Conservation (phyloP, 177 flowering plant genomes). For the Vitis hybrid region DNA sequence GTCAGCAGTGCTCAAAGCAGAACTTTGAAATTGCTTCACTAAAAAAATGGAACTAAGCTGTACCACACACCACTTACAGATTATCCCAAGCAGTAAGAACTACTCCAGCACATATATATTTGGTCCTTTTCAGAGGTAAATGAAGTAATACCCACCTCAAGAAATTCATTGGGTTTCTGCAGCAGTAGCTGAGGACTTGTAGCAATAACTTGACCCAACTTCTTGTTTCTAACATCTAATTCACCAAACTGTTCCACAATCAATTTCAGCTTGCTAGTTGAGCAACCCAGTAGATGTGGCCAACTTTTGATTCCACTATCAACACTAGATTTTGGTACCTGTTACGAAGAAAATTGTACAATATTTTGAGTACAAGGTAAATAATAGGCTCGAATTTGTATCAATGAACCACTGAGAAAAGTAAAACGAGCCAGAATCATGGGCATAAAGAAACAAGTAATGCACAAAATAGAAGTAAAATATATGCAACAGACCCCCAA, state of each 20-base stretch:
- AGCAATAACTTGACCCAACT: slow-evolving; percentile 65
- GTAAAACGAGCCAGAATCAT: not conserved
- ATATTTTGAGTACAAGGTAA: not conserved
- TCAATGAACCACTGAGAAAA: not conserved
- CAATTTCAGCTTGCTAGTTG: slow-evolving; percentile 62
- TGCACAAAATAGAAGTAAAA: too few relatives aligned
- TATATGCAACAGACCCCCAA: too few relatives aligned
- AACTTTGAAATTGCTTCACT: too few relatives aligned
- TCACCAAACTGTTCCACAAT: slow-evolving; percentile 58
- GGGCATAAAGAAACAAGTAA: too few relatives aligned
- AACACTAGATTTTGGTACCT: slow-evolving; percentile 61
- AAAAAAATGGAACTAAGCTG: too few relatives aligned
- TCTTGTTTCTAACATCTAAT: slow-evolving; percentile 55
- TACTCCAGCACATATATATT: too few relatives aligned
- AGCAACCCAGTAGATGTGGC: slow-evolving; percentile 83
- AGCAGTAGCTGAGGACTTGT: slow-evolving; percentile 82
- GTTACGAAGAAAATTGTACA: not conserved
- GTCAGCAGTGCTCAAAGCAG: too few relatives aligned
- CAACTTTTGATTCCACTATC: slow-evolving; percentile 63
- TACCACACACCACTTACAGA: too few relatives aligned
- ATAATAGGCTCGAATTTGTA: not conserved
- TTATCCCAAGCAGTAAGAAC: too few relatives aligned
- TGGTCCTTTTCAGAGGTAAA: too few relatives aligned
- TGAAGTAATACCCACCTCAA: slow-evolving; percentile 40
- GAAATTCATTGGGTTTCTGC: slow-evolving; percentile 64